Evolutionary conservation across 352 stramenopile species (phyloP), one percentile per base, ranked within the genome.

Genomic region (Phytophthora rubi): DNA sequence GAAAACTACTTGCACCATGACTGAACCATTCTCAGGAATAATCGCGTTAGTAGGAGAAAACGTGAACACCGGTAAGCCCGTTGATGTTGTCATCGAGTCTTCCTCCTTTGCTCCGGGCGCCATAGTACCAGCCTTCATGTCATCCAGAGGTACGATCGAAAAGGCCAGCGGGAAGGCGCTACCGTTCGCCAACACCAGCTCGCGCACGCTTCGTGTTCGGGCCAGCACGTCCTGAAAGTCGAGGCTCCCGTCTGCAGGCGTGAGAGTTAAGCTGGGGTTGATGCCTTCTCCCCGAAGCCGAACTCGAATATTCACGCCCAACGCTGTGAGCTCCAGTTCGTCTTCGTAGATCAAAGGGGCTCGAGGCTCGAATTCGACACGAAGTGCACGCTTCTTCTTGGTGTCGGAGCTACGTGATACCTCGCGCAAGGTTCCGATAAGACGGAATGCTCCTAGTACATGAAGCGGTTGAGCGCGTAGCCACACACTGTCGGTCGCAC

Each of bases 191-290:
- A 96, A 57, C 26, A 77, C 61, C 2, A 96, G 53, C 18, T 92
- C 85, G 0, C 72, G 76, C 1, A 65, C 68, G 47, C 70, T 70
- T 3, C 75, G 70, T 37, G 82, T 90, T 3, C 84, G 74, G 16
- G 85, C 86, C 2, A 93, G 53, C 32, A 94, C 77, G 39, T 94
- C 88, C 44, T 77, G 77, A 30, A 94, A 94, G 48, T 92, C 77
- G 7, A 94, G 18, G 6, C 77, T 61, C 9, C 86, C 88, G 37
- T 94, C 86, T 2, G 63, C 30, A 6, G 91, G 90, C 6, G 69
- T 56, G n/a, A 97, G 80, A 8, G 74, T 71, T 0, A 97, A 75
- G 15, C 85, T 84, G 9, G 91, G 89, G 9, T 91, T 92, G 32
- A 97, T 91, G 6, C 91, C 91, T 78, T 92, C 76, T 9, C 88